Evolutionary conservation across 2,329 filamentous ascomycete genomes (phyloP).

Genomic region (Venturia carpophila): DNA sequence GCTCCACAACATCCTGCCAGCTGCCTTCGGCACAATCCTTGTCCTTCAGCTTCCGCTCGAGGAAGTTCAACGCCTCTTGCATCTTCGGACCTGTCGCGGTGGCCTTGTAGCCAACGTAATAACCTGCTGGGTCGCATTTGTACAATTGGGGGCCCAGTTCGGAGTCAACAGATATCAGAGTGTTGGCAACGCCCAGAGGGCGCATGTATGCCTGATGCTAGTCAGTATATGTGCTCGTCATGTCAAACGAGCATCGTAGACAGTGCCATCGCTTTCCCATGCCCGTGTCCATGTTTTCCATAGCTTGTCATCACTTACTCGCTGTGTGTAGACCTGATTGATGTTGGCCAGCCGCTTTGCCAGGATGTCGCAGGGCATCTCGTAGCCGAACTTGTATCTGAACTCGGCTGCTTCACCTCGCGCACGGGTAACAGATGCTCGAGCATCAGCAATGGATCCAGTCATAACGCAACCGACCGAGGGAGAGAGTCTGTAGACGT

Average conservation of each 20-base stretch:
- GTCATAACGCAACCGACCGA: conserved; percentile 98
- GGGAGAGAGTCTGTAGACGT: conserved; percentile 94
- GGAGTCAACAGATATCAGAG: conserved; percentile 85
- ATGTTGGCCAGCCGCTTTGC: conserved; percentile 98
- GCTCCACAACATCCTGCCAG: conserved; percentile 97
- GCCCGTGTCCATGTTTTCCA: background rate
- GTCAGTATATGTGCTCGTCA: background rate
- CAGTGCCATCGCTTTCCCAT: background rate
- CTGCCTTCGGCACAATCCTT: conserved; percentile 86
- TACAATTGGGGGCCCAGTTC: conserved; percentile 91
- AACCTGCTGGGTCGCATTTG: conserved; percentile 97
- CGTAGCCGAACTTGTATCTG: conserved; percentile 96
- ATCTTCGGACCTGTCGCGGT: conserved; percentile 96
- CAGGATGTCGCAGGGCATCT: conserved; percentile 97
- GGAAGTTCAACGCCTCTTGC: conserved; percentile 94
- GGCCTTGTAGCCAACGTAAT: conserved; percentile 97
- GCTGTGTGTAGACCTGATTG: conserved; percentile 97
- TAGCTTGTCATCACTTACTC: conserved; percentile 48
- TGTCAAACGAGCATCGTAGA: background rate
- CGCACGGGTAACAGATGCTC: conserved; percentile 85
- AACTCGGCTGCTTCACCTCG: conserved; percentile 96
- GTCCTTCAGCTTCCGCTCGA: conserved; percentile 99
- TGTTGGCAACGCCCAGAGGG: conserved; percentile 90
- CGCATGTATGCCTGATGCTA: conserved; percentile 82
- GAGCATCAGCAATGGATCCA: conserved; percentile 93